These are phyloP conservation scores for Striga asiatica DNA, from an alignment of 257 asterid genomes.

Conservation along the genomic window DNA sequence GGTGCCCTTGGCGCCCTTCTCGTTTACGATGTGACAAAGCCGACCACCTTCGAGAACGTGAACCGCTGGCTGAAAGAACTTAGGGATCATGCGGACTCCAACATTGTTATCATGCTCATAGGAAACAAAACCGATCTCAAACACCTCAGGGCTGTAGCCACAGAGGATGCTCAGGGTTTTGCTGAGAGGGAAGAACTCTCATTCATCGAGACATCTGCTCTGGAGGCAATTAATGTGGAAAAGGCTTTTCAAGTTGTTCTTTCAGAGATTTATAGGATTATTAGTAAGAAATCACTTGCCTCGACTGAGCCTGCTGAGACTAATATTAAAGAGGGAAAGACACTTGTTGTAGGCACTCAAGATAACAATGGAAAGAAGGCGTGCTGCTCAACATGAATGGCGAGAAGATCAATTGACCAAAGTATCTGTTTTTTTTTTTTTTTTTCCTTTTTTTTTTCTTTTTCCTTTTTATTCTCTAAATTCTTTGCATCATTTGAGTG, in stretches of 20 bases:
- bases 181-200: neutral
- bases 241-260: neutral
- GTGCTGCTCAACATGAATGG: neutral
- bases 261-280: neutral
- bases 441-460: neutral
- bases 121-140: neutral
- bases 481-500: neutral
- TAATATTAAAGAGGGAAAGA: neutral
- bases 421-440: neutral
- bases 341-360: neutral
- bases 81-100: neutral
- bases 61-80: neutral
- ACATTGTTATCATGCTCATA: neutral
- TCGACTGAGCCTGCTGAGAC: neutral
- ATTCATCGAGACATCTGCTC: neutral
- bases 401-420: no score
- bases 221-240: neutral
- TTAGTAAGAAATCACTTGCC: neutral
- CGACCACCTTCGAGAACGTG: neutral
- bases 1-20: neutral
- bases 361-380: neutral
- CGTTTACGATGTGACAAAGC: neutral
- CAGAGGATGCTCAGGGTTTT: neutral
- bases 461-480: neutral
- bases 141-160: neutral